Evolutionary conservation across 192 early-diverging fungal genomes (phyloP).

Genomic region (Chytriomyces confervae): DNA sequence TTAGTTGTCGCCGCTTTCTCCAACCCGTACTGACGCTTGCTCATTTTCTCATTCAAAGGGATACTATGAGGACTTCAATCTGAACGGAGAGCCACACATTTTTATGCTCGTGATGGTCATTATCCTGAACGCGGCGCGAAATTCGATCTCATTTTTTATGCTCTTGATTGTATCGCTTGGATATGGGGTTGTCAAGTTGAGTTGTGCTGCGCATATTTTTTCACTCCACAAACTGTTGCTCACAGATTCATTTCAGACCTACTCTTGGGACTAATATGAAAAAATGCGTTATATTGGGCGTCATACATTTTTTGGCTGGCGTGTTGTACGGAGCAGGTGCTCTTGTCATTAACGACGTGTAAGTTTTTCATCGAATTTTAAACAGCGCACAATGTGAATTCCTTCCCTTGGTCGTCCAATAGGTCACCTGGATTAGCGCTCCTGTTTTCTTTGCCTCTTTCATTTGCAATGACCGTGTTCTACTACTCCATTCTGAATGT

Average conservation of each 20-base stretch:
- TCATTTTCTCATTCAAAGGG: constrained; percentile 46
- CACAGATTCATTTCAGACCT: constrained; percentile 56
- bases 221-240: too few species aligned
- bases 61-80: constrained; percentile 56
- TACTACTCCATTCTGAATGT: constrained; percentile 91
- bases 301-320: constrained; percentile 85
- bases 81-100: constrained; percentile 48
- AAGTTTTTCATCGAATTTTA: background rate
- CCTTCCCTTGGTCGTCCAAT: background rate
- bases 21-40: constrained; percentile 42
- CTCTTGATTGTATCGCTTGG: constrained; percentile 93
- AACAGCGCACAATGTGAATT: background rate
- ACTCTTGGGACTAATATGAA: constrained; percentile 90
- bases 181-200: constrained; percentile 91
- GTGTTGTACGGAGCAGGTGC: constrained; percentile 88
- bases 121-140: constrained; percentile 85
- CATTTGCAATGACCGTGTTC: constrained; percentile 88
- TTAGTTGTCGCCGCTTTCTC: constrained; percentile 62
- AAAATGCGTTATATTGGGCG: constrained; percentile 76
- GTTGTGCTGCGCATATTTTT: background rate
- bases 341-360: constrained; percentile 69
- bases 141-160: constrained; percentile 95
- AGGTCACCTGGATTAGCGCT: constrained; percentile 69
- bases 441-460: constrained; percentile 84
- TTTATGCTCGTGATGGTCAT: constrained; percentile 77